Base-by-base conservation (phyloP, 331 rosid genomes). In the Cucumis variabilis region DNA sequence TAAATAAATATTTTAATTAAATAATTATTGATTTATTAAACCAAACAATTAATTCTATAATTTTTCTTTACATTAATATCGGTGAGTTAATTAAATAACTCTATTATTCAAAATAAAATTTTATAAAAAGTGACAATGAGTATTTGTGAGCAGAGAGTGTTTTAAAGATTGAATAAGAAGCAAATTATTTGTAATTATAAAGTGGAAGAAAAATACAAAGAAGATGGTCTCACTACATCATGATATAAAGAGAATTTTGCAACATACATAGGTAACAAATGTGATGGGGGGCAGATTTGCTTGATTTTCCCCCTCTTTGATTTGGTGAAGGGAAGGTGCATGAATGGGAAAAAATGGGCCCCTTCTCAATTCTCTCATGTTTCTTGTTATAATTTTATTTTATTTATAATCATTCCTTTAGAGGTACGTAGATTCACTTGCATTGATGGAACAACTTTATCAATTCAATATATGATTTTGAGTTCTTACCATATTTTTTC, bases 231-330 rank as follows among this genome's bases (percentile, higher is more conserved):
- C 30, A 4, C 20, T 75, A 21, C 82, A 44, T 75, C 11, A 44
- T 41, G 82, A 75, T 75, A 75, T 75, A 28, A 46, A 75, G 20
- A 75, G 15, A 75, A 75, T 11, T 75, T 75, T 75, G 82, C 50
- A 75, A 23, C 58, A 75, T 75, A 55, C 82, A 75, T 41, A 44
- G 82, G 82, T 44, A 75, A 75, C 83, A 46, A 77, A 77, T 77
- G 50, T 48, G 63, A 77, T 77, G 83, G 83, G 48, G 46, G 63
- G 68, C 48, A 77, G 83, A 77, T 77, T 77, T 72, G 83, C 13
- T 77, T 77, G 63, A 21, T 75, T 75, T 75, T 23, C 17, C 15
- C 50, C 81, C 48, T 37, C 65, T 75, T 75, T 75, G 4, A 75
- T 77, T 76, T 77, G 65, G 37, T 48, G 28, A 77, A 48, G 63